Percentiles rank a stretch among this genome's conserved stretches.
These are phyloP conservation scores for Salvia miltiorrhiza DNA, from an alignment of 257 asterid species.

Conservation along the genomic window DNA sequence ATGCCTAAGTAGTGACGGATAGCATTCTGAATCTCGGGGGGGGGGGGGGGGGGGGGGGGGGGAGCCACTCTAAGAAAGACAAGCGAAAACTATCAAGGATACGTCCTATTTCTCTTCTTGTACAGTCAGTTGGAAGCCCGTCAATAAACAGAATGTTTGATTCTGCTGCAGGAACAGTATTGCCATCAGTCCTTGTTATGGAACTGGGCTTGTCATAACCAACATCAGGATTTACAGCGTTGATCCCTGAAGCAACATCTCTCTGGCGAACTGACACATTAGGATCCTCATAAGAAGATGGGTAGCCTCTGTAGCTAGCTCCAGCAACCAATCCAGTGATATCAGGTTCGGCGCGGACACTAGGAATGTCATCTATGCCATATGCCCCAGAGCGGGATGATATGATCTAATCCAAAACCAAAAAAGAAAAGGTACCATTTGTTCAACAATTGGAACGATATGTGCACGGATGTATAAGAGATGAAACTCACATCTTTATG, in stretches of 20 bases:
- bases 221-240: conserved; percentile 36
- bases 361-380: conserved; percentile 34
- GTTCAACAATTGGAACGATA: conserved; percentile 6
- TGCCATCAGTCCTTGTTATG: conserved; percentile 37
- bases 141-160: conserved; percentile 70
- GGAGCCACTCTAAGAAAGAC: neutral
- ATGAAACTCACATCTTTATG: conserved; percentile 48
- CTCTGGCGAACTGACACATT: conserved; percentile 34
- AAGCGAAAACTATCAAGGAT: conserved; percentile 38
- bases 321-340: conserved; percentile 38
- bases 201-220: conserved; percentile 47
- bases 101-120: conserved; percentile 88
- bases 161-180: conserved; percentile 37
- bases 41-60: no score
- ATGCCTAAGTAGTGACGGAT: neutral
- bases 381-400: conserved; percentile 42
- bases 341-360: conserved; percentile 40
- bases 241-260: conserved; percentile 36
- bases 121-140: conserved; percentile 74
- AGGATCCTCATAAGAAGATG: conserved; percentile 49
- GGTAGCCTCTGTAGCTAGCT: conserved; percentile 43
- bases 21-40: neutral
- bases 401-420: conserved; percentile 33
- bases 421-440: neutral
- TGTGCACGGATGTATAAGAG: conserved; percentile 1